These are phyloP conservation scores for Claviceps purpurea DNA, from an alignment of 2,329 filamentous ascomycete genomes.

Conservation along the genomic window DNA sequence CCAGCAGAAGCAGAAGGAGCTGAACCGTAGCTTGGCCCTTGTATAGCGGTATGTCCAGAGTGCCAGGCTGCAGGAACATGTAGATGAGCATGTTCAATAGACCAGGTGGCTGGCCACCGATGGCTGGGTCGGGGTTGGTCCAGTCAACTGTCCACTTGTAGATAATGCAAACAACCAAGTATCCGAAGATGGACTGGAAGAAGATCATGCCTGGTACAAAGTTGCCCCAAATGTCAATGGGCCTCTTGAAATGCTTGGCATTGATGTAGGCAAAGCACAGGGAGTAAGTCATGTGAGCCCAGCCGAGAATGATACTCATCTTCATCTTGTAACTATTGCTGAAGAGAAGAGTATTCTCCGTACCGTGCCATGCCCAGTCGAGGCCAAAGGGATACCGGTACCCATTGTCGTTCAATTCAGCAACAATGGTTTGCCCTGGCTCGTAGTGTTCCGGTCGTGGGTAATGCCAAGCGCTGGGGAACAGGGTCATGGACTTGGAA, in stretches of 20 bases:
- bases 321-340: constrained; percentile 99
- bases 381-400: constrained; percentile 93
- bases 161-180: constrained; percentile 83
- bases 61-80: constrained; percentile 92
- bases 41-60: constrained; percentile 60
- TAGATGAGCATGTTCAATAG: constrained; percentile 98
- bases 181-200: constrained; percentile 98
- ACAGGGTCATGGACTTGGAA: constrained; percentile 82
- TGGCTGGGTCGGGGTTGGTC: constrained; percentile 31
- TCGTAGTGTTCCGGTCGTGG: constrained; percentile 52
- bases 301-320: constrained; percentile 93
- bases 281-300: constrained; percentile 98
- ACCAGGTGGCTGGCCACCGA: constrained; percentile 57
- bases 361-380: constrained; percentile 92
- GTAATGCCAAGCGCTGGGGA: constrained; percentile 83
- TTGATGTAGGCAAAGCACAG: constrained; percentile 88
- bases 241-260: constrained; percentile 84
- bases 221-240: constrained; percentile 93
- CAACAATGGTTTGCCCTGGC: constrained; percentile 49
- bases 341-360: constrained; percentile 90
- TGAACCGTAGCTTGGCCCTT: constrained; percentile 65
- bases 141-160: constrained; percentile 97
- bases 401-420: constrained; percentile 48
- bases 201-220: constrained; percentile 98
- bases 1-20: constrained; percentile 64